Evolutionary conservation across 352 stramenopile genomes (phyloP), one percentile per base, ranked within the genome.

Genomic region (Globisporangium cederbergense): DNA sequence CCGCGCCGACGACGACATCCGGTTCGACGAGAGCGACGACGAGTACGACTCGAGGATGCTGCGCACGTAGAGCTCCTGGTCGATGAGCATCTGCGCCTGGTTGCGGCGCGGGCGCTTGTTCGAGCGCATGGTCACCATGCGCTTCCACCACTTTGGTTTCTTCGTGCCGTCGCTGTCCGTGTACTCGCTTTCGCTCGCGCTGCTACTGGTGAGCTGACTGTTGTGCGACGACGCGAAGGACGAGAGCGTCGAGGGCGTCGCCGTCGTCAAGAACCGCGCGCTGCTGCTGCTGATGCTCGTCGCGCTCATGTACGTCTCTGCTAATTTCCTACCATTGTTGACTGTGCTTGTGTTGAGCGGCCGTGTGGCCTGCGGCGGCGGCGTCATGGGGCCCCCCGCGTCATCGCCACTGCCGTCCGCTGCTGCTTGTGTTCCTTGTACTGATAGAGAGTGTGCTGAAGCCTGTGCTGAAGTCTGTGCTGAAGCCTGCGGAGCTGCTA

Each of bases 1-100:
- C 40, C 68, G 67, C 25, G 64, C n/a, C 2, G 64, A 65, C 32
- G 71, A 73, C 13, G 78, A 90, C 60, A 75, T 76, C 25, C 81
- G 71, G 38, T 82, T 85, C 56, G 81, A 90, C 50, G 79, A 86
- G 62, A 90, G 73, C 50, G 82, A 91, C 59, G 82, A 91, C 68
- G 72, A 75, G 65, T 88, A 89, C 43, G 82, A 91, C 66, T 91
- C 82, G 63, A 91, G 78, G 55, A 91, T 84, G 52, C 75, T 88
- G 52, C 82, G 77, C 64, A 89, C 77, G 65, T 88, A 89, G 40
- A 89, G 64, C 65, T 91, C 82, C 57, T 89, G 79, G 68, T 89
- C 79, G 43, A 71, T 62, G 4, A 58, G 61, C n/a, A 58, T 56
- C 62, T 59, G 61, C 55, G 42, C 60, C 16, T 40, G 63, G 40